phyloP scores from a whole-genome alignment of 805 yeast genomes.

The Sugiyamaella marilandica region DNA sequence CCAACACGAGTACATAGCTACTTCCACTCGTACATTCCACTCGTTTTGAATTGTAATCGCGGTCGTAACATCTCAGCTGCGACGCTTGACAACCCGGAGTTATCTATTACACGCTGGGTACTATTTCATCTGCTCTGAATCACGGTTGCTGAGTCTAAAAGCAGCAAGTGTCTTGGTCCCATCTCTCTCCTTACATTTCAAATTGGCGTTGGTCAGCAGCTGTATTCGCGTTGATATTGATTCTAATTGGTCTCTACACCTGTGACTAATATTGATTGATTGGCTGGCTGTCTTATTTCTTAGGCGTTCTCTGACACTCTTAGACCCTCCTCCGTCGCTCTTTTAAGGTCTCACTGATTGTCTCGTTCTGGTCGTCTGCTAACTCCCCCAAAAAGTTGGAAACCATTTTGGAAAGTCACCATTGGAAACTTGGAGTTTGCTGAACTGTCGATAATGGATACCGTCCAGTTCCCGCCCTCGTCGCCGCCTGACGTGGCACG shows the following conservation, averaged over 20 bases:
- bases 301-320: no score
- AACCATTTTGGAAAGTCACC: neutral
- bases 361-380: neutral
- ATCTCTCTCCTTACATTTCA: no score
- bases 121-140: no score
- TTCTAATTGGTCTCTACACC: no score
- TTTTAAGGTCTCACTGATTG: neutral
- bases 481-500: conserved; percentile 36
- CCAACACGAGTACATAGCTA: neutral
- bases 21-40: neutral
- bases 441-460: neutral
- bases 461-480: conserved; percentile 47
- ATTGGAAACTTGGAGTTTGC: neutral
- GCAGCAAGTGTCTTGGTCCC: no score
- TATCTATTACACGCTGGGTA: no score
- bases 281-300: neutral
- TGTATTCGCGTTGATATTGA: no score
- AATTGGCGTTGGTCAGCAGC: no score
- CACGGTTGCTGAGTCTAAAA: no score
- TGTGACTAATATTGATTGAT: neutral
- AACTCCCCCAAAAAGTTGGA: neutral
- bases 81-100: no score
- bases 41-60: neutral
- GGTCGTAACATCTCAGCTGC: neutral
- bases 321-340: neutral